These are phyloP conservation scores for Diaporthe sp. DNA, from an alignment of 2,329 filamentous ascomycete genomes.

Conservation along the genomic window DNA sequence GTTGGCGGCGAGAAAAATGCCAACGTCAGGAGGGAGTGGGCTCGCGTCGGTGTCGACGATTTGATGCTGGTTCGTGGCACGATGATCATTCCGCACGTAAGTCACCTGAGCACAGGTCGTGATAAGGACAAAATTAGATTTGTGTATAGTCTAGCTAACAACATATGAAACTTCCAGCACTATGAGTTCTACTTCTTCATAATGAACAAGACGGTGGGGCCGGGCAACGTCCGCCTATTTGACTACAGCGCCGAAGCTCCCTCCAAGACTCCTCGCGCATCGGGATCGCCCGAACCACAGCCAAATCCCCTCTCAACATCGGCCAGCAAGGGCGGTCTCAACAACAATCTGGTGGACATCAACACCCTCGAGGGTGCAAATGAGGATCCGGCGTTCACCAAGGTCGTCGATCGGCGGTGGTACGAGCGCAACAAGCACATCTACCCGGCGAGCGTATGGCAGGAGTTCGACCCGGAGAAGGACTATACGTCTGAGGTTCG, in stretches of 20 bases:
- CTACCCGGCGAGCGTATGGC: conserved; percentile 95
- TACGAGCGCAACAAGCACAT: conserved; percentile 99
- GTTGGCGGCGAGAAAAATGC: conserved; percentile 74
- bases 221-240: conserved; percentile 80
- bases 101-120: conserved; percentile 47
- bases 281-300: conserved; percentile 13
- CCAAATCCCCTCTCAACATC: conserved; percentile 50
- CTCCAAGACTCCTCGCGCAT: conserved; percentile 24
- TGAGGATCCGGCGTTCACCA: conserved; percentile 85
- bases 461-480: conserved; percentile 90
- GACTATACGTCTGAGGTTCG: conserved; percentile 83
- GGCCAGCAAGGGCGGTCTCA: conserved; percentile 49
- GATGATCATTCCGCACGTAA: conserved; percentile 92
- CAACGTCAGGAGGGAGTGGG: conserved; percentile 84
- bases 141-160: conserved; percentile 37
- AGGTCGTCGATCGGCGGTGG: conserved; percentile 96
- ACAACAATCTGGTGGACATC: conserved; percentile 55
- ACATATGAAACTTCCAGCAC: conserved; percentile 68
- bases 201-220: conserved; percentile 83
- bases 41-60: conserved; percentile 92
- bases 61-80: conserved; percentile 91
- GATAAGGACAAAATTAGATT: conserved; percentile 27
- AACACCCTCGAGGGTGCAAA: conserved; percentile 76
- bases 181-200: conserved; percentile 98
- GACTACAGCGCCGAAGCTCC: conserved; percentile 72